These are phyloP conservation scores for Dipodascus albidus DNA, from an alignment of 805 yeast species.

Conservation along the genomic window DNA sequence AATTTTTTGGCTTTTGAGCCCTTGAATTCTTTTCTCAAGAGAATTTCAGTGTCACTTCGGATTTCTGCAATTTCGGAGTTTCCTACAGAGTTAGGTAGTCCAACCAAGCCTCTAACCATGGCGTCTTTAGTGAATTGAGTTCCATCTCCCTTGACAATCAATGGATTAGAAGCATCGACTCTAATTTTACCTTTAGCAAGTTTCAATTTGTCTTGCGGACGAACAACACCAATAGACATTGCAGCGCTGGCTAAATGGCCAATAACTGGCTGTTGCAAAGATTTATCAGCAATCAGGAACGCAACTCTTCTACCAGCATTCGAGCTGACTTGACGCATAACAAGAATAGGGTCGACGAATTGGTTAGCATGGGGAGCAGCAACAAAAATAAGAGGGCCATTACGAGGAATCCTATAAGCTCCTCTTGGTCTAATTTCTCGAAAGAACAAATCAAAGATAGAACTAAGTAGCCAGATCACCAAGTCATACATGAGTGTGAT, in stretches of 20 bases:
- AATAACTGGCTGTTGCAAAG: conserved; percentile 52
- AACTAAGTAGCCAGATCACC: conserved; percentile 25
- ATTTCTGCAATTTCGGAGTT: conserved; percentile 59
- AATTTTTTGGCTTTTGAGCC: conserved; percentile 34
- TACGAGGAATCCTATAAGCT: conserved; percentile 54
- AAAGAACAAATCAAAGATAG: conserved; percentile 59
- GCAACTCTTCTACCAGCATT: conserved; percentile 60
- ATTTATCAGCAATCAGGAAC: conserved; percentile 76
- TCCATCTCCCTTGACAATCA: conserved; percentile 47
- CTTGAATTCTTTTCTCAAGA: conserved; percentile 60
- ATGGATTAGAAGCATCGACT: conserved; percentile 41
- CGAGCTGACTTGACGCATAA: conserved; percentile 68
- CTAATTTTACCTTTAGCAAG: conserved; percentile 56
- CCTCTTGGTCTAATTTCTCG: conserved; percentile 85
- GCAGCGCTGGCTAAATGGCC: conserved; percentile 70
- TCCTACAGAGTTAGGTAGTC: conserved; percentile 70
- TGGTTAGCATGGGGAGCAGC: conserved; percentile 98
- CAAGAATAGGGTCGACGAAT: conserved; percentile 72
- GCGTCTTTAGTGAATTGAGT: conserved; percentile 61
- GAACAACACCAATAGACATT: conserved; percentile 77
- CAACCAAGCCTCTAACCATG: conserved; percentile 52
- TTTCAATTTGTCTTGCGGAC: conserved; percentile 79
- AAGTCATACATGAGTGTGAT: conserved; percentile 23
- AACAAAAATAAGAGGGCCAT: conserved; percentile 83
- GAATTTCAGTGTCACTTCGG: conserved; percentile 58